phyloP scores from a whole-genome alignment of 345 rosid genomes.

The Pistacia integerrima region DNA sequence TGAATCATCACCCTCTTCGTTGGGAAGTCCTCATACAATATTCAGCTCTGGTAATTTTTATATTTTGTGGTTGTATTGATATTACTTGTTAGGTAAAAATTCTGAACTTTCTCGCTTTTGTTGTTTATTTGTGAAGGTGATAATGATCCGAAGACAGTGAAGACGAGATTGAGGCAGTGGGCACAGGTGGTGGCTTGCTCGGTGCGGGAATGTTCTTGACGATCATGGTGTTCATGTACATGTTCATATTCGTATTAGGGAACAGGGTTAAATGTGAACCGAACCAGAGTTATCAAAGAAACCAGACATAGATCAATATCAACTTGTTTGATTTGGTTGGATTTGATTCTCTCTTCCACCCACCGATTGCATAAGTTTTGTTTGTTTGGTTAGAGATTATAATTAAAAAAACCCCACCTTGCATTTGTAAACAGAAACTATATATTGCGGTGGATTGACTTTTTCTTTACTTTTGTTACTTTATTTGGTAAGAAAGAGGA shows the following conservation, averaged over 20 bases:
- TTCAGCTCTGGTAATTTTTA: conserved; percentile 43
- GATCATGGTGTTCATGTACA: neutral
- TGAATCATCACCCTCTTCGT: conserved; percentile 47
- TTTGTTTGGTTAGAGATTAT: neutral
- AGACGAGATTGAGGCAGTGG: conserved; percentile 88
- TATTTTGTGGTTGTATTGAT: neutral
- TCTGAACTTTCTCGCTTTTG: neutral
- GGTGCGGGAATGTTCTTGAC: conserved; percentile 63
- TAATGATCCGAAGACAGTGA: conserved; percentile 70
- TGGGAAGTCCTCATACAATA: conserved; percentile 62
- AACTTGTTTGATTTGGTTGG: conserved; percentile 9
- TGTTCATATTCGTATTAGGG: neutral
- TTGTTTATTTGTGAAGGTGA: conserved; percentile 48
- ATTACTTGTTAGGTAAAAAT: neutral
- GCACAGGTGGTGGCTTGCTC: conserved; percentile 96
- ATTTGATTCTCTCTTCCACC: neutral
- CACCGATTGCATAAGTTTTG: neutral
- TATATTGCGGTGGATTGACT: neutral
- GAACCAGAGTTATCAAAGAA: conserved; percentile 20
- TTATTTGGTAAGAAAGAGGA: neutral
- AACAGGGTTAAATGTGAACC: conserved; percentile 15
- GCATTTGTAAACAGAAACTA: neutral
- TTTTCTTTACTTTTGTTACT: conserved; percentile 2
- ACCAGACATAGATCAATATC: conserved; percentile 25
- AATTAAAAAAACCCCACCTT: neutral